Conservation (phyloP, 768 basidiomycete genomes). For the Krasilnikovozyma curviuscula region DNA sequence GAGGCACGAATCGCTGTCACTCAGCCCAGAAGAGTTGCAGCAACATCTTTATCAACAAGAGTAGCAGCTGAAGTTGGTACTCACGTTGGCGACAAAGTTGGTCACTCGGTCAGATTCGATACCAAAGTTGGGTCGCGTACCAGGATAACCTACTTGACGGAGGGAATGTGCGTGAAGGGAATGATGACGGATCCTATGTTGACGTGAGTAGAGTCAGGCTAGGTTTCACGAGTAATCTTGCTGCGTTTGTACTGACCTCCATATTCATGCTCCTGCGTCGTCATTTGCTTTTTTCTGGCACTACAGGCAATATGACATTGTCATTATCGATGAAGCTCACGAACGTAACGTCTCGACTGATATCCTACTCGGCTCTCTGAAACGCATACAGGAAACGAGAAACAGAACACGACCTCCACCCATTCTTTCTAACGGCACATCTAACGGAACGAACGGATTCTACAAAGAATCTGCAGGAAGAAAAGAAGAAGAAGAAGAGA, state of each 20-base stretch:
- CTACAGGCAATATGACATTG: slow-evolving; percentile 45
- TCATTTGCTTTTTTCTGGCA: not conserved
- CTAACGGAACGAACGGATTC: no score
- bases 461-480: no score
- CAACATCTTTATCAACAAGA: slow-evolving; percentile 3
- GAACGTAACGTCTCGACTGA: slow-evolving; percentile 90
- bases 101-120: slow-evolving; percentile 9
- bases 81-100: slow-evolving; percentile 5
- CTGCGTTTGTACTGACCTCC: not conserved
- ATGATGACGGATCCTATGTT: slow-evolving; percentile 4
- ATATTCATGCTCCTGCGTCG: not conserved
- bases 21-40: slow-evolving; percentile 10
- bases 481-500: slow-evolving; percentile 3
- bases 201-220: not conserved
- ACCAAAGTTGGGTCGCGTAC: slow-evolving; percentile 2
- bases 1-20: slow-evolving; percentile 4
- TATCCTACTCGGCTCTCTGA: slow-evolving; percentile 73
- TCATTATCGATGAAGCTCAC: slow-evolving; percentile 93
- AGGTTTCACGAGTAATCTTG: no score
- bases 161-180: slow-evolving; percentile 11
- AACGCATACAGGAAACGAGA: slow-evolving; percentile 51
- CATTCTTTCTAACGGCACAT: no score
- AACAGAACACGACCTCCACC: slow-evolving; percentile 31
- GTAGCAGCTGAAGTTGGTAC: slow-evolving; percentile 10
- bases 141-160: slow-evolving; percentile 4